Percentiles rank a stretch among this genome's conserved stretches.
Evolutionary conservation across 495 filamentous ascomycete species (phyloP).

Genomic region (Neurospora terricola): DNA sequence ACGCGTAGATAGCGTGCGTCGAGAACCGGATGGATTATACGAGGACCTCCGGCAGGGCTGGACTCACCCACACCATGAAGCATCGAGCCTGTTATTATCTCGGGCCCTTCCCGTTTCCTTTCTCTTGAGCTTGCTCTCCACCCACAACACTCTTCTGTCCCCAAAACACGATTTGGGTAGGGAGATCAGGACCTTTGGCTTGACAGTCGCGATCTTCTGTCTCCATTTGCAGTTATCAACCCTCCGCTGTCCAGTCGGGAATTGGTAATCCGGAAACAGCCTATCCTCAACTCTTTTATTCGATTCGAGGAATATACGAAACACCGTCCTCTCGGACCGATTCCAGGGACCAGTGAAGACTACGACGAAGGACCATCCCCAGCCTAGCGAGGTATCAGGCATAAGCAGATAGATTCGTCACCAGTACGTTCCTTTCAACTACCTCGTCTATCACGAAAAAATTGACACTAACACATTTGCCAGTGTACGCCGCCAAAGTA

Average conservation of each 20-base stretch:
- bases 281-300: not conserved
- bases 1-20: not conserved
- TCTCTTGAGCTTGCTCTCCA: not conserved
- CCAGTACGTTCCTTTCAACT: not conserved
- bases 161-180: not conserved
- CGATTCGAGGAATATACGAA: not conserved
- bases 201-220: not conserved
- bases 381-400: not conserved
- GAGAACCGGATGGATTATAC: not conserved
- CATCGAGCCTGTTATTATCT: not conserved
- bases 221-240: not conserved
- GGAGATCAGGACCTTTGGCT: not conserved
- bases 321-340: not conserved
- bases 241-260: not conserved
- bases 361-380: no score
- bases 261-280: not conserved
- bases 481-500: constrained; percentile 11
- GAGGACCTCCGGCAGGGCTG: not conserved
- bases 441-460: not conserved
- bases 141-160: not conserved
- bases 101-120: not conserved
- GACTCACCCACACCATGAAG: not conserved
- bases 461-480: not conserved
- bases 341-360: not conserved
- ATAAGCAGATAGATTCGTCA: not conserved